phyloP scores from a whole-genome alignment of 441 rosid genomes.

The Syzygium malaccense region DNA sequence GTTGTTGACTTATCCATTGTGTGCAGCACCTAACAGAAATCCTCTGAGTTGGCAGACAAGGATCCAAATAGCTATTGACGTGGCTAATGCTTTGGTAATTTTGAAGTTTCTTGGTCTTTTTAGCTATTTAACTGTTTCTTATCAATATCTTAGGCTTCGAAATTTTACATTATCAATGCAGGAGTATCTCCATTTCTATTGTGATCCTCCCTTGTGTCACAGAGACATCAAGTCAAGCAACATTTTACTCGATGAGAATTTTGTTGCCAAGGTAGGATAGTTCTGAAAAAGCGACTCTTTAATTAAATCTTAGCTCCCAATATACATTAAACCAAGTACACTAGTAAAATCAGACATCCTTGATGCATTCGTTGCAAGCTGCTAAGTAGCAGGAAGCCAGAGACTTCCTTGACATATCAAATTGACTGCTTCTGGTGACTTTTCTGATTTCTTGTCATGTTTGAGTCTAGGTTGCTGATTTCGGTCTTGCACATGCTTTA shows the following conservation, averaged over 20 bases:
- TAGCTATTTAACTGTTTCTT: conserved; percentile 15
- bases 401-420: neutral
- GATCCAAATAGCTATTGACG: conserved; percentile 82
- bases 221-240: conserved; percentile 95
- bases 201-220: conserved; percentile 97
- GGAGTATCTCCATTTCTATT: conserved; percentile 97
- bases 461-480: conserved; percentile 81
- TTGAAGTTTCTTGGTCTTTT: conserved; percentile 6
- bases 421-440: neutral
- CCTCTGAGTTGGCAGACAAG: conserved; percentile 86
- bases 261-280: conserved; percentile 71
- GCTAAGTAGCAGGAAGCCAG: neutral
- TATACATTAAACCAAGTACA: neutral
- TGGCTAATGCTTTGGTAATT: conserved; percentile 94
- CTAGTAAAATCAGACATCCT: neutral
- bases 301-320: neutral
- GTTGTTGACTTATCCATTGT: neutral
- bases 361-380: neutral
- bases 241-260: conserved; percentile 78
- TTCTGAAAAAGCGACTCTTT: neutral
- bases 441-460: conserved; percentile 2
- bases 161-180: conserved; percentile 18
- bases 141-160: conserved; percentile 9
- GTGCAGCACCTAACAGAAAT: conserved; percentile 46
- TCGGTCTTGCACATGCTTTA: conserved; percentile 87